Evolutionary conservation across 768 basidiomycete genomes (phyloP).

Genomic region (Phylloporus rhodoxanthus): DNA sequence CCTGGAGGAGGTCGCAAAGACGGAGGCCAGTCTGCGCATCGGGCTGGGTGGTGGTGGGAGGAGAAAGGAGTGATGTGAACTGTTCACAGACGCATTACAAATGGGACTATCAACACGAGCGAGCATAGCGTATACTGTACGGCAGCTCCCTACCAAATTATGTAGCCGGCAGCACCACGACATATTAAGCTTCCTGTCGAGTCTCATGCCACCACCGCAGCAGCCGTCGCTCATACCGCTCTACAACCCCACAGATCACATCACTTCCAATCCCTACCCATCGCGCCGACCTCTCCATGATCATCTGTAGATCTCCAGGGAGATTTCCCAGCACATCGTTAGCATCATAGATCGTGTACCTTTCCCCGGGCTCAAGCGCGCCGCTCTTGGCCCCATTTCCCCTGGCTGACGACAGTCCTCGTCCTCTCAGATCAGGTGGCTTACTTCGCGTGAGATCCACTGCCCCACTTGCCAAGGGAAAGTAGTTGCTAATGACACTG

Average conservation of each 20-base stretch:
- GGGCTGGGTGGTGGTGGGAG: conserved; percentile 19
- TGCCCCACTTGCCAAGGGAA: conserved; percentile 31
- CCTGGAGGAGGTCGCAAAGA: conserved; percentile 44
- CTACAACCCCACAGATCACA: conserved; percentile 51
- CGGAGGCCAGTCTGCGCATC: conserved; percentile 64
- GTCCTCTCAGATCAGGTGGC: background rate
- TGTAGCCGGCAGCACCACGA: conserved; percentile 12
- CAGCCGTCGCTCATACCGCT: conserved; percentile 61
- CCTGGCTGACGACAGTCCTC: conserved; percentile 9
- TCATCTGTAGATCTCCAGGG: conserved; percentile 42
- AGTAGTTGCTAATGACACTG: conserved; percentile 35
- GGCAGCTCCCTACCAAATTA: conserved; percentile 19
- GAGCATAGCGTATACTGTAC: conserved; percentile 4
- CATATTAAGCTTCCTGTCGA: too few species aligned
- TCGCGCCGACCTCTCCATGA: conserved; percentile 47
- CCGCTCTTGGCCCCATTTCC: conserved; percentile 4
- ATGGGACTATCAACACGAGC: conserved; percentile 23
- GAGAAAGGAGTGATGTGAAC: conserved; percentile 19
- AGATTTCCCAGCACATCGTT: conserved; percentile 61
- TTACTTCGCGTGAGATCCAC: background rate
- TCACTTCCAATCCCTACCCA: conserved; percentile 53
- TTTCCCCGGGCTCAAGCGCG: conserved; percentile 49
- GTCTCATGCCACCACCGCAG: conserved; percentile 41
- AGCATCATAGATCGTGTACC: conserved; percentile 59
- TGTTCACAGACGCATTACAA: conserved; percentile 32